These are phyloP conservation scores for Ogataea degrootiae DNA, from an alignment of 805 yeast genomes.

Conservation along the genomic window DNA sequence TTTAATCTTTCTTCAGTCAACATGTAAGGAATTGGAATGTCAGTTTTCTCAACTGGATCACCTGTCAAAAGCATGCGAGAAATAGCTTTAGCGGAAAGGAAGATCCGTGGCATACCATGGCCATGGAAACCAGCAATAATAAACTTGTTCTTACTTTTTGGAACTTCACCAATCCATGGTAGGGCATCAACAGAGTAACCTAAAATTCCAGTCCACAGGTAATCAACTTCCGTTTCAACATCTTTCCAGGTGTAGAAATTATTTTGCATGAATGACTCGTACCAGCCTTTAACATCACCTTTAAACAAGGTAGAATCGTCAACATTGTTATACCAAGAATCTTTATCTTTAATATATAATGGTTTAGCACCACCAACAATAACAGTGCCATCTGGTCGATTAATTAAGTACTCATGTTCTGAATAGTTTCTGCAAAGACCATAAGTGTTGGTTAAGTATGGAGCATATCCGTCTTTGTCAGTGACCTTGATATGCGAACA, in stretches of 20 bases:
- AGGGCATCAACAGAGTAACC: constrained; percentile 36
- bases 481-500: constrained; percentile 26
- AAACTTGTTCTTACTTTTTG: constrained; percentile 24
- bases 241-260: constrained; percentile 30
- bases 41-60: constrained; percentile 2
- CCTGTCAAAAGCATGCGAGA: background rate
- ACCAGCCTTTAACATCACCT: constrained; percentile 22
- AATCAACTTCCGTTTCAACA: constrained; percentile 19
- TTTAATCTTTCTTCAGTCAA: constrained; percentile 7
- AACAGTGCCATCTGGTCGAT: constrained; percentile 35
- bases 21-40: constrained; percentile 8
- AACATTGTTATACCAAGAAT: constrained; percentile 26
- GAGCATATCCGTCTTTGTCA: constrained; percentile 8
- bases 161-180: constrained; percentile 40
- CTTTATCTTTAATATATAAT: constrained; percentile 20
- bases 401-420: constrained; percentile 29
- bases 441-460: constrained; percentile 30
- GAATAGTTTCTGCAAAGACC: constrained; percentile 19
- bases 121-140: constrained; percentile 43
- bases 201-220: constrained; percentile 40
- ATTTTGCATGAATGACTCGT: constrained; percentile 26
- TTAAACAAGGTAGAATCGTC: constrained; percentile 32
- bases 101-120: constrained; percentile 46
- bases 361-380: constrained; percentile 33
- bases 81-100: constrained; percentile 27